Conservation (phyloP, 495 filamentous ascomycete species). For the Hypoxylon cercidicola region DNA sequence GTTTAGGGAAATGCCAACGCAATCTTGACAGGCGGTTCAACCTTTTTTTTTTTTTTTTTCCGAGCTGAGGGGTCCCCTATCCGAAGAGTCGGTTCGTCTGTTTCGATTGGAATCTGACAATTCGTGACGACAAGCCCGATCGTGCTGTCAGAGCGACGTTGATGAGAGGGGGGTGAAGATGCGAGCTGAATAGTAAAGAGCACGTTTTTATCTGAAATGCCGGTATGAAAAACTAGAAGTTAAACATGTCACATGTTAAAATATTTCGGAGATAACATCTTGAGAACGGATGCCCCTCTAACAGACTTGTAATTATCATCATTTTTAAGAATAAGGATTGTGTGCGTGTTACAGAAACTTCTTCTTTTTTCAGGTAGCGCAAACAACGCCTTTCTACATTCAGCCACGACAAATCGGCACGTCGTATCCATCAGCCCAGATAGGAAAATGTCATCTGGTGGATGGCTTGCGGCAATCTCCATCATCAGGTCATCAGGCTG, state of each 20-base stretch:
- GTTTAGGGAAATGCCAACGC: conserved; percentile 3
- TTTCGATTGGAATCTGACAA: conserved; percentile 8
- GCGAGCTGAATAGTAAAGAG: too few relatives aligned
- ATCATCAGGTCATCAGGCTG: background rate
- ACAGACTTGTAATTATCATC: background rate
- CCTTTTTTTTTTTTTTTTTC: too few relatives aligned
- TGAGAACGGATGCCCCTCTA: background rate
- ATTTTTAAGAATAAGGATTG: too few relatives aligned
- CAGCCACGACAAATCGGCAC: background rate
- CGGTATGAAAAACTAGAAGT: too few relatives aligned
- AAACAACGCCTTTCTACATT: background rate
- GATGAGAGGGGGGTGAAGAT: too few relatives aligned
- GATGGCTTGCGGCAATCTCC: conserved; percentile 10
- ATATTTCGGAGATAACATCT: too few relatives aligned
- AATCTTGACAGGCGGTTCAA: background rate
- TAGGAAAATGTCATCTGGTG: conserved; percentile 18
- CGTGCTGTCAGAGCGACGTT: too few relatives aligned
- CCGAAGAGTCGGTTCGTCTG: conserved; percentile 4
- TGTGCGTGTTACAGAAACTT: too few relatives aligned
- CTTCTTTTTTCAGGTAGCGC: background rate
- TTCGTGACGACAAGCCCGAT: too few relatives aligned
- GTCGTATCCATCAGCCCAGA: conserved; percentile 13
- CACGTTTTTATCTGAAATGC: too few relatives aligned
- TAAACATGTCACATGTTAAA: too few relatives aligned
- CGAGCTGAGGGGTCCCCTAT: conserved; percentile 2